Evolutionary conservation across 345 rosid species (phyloP).

Genomic region (Linum usitatissimum): DNA sequence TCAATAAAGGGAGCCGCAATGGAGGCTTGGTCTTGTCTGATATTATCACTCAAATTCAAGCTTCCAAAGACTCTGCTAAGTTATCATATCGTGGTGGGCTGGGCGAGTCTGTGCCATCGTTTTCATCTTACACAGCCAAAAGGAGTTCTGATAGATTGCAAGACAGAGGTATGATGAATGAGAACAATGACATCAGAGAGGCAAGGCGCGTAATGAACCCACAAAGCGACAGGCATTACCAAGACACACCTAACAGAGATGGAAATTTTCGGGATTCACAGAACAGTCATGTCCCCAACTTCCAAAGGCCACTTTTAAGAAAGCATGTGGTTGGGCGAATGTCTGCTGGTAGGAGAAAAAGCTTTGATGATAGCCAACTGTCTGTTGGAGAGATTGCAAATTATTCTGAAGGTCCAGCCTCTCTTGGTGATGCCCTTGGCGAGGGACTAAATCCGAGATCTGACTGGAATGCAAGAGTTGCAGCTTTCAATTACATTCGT

Average conservation of each 20-base stretch:
- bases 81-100: conserved; percentile 44
- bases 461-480: conserved; percentile 97
- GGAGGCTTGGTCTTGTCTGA: conserved; percentile 84
- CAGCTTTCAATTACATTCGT: conserved; percentile 78
- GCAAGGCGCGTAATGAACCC: conserved; percentile 47
- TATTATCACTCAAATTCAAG: conserved; percentile 82
- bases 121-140: conserved; percentile 55
- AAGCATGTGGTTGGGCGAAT: conserved; percentile 69
- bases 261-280: conserved; percentile 58
- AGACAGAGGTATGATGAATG: conserved; percentile 65
- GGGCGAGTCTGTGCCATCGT: conserved; percentile 50
- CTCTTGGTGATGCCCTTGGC: conserved; percentile 73
- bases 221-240: conserved; percentile 62
- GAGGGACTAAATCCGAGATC: conserved; percentile 88
- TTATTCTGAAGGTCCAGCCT: conserved; percentile 72
- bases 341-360: conserved; percentile 80
- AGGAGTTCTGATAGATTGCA: conserved; percentile 57
- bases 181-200: conserved; percentile 49
- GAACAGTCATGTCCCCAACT: conserved; percentile 68
- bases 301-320: conserved; percentile 90
- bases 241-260: conserved; percentile 53
- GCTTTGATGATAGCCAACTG: conserved; percentile 88
- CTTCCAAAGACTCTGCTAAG: conserved; percentile 83
- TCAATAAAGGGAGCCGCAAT: conserved; percentile 53
- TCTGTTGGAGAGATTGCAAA: conserved; percentile 68